Conservation (phyloP, 164 flowering plant genomes). For the Brasenia schreberi region DNA sequence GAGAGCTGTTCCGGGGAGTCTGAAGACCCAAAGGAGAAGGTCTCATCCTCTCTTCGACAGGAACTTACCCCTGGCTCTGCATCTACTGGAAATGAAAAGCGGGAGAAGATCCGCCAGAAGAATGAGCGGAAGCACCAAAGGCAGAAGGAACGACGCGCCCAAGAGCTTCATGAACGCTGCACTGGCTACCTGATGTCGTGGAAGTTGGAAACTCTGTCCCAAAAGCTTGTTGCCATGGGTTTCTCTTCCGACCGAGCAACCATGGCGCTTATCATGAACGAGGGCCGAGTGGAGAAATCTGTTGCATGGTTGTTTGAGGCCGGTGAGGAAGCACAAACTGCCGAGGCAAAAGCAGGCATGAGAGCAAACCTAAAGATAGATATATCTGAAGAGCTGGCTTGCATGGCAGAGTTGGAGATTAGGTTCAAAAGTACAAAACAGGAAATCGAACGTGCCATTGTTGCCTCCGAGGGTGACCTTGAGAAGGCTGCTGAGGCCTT, state of each 20-base stretch:
- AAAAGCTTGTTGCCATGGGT: slow-evolving; percentile 90
- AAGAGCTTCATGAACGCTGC: slow-evolving; percentile 81
- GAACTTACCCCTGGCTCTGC: slow-evolving; percentile 30
- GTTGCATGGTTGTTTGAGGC: slow-evolving; percentile 85
- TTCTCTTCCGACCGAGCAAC: slow-evolving; percentile 79
- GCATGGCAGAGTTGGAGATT: slow-evolving; percentile 53
- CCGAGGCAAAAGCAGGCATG: slow-evolving; percentile 18
- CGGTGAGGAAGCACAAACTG: slow-evolving; percentile 28
- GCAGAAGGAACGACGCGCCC: slow-evolving; percentile 88
- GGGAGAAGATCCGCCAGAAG: slow-evolving; percentile 86
- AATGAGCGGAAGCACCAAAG: slow-evolving; percentile 97
- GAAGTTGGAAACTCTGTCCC: slow-evolving; percentile 72
- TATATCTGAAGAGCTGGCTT: slow-evolving; percentile 75
- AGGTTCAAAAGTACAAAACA: slow-evolving; percentile 58
- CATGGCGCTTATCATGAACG: slow-evolving; percentile 77
- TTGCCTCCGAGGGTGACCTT: slow-evolving; percentile 80
- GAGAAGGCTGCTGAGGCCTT: slow-evolving; percentile 59
- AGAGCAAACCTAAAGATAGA: slow-evolving; percentile 75
- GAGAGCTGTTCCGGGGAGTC: slow-evolving; percentile 84
- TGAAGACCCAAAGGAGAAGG: slow-evolving; percentile 32
- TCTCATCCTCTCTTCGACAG: slow-evolving; percentile 26
- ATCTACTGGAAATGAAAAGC: slow-evolving; percentile 39
- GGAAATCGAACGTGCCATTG: slow-evolving; percentile 82
- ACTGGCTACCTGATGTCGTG: slow-evolving; percentile 83
- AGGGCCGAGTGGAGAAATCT: slow-evolving; percentile 79